Percentiles rank a stretch among this genome's conserved stretches.
phyloP scores from a whole-genome alignment of 345 rosid genomes.

The Arabis alpina region DNA sequence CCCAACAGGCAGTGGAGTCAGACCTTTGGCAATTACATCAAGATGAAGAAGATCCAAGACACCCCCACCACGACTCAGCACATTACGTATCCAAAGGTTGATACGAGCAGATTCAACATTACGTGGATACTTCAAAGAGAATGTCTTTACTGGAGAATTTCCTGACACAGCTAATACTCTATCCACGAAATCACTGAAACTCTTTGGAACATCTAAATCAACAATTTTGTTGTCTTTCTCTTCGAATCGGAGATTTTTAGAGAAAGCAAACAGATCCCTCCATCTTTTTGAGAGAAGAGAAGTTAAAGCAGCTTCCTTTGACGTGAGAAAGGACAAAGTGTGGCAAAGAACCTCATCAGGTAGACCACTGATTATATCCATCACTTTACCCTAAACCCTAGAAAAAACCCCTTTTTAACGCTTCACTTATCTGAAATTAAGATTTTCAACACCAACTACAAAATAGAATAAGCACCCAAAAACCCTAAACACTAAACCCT shows the following conservation, averaged over 20 bases:
- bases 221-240: no score
- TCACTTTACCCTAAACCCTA: background rate
- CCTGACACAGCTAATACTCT: background rate
- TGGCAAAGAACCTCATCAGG: slow-evolving; percentile 1
- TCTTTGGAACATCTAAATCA: background rate
- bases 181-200: slow-evolving; percentile 1
- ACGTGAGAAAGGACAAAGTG: background rate
- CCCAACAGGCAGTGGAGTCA: background rate
- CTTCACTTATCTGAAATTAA: no score
- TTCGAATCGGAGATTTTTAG: background rate
- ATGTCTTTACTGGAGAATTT: background rate
- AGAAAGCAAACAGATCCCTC: background rate
- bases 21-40: no score
- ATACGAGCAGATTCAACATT: background rate
- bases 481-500: no score
- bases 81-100: background rate
- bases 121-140: background rate
- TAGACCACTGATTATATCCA: background rate
- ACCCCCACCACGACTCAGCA: background rate
- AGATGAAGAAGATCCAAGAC: background rate
- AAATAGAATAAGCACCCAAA: no score
- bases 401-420: no score
- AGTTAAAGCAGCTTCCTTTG: slow-evolving; percentile 8
- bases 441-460: no score
- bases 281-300: slow-evolving; percentile 4